Conservation (phyloP, 352 stramenopile genomes). For the Phytophthora niederhauseri region DNA sequence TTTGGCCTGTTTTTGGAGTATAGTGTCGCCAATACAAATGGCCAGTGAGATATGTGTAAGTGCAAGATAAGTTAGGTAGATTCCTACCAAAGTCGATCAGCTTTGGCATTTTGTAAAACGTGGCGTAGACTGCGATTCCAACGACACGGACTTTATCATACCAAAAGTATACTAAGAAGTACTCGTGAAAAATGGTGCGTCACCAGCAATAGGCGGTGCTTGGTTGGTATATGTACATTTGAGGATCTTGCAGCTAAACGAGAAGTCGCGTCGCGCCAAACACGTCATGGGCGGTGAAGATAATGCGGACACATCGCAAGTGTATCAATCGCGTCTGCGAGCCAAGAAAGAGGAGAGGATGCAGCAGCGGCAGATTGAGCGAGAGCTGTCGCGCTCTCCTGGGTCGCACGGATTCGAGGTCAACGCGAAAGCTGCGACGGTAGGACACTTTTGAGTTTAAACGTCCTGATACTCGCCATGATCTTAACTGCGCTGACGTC, state of each 20-base stretch:
- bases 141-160: too few relatives aligned
- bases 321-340: constrained; percentile 59
- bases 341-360: constrained; percentile 67
- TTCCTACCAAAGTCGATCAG: too few relatives aligned
- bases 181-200: too few relatives aligned
- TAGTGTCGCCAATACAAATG: constrained; percentile 4
- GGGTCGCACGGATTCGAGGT: constrained; percentile 12
- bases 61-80: too few relatives aligned
- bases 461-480: neutral
- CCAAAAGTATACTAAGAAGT: too few relatives aligned
- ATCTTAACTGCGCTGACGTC: neutral
- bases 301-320: constrained; percentile 6
- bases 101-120: too few relatives aligned
- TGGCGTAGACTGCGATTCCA: too few relatives aligned
- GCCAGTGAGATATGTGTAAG: neutral
- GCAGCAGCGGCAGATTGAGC: constrained; percentile 30
- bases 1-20: neutral
- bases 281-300: constrained; percentile 13
- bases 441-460: neutral
- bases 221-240: neutral
- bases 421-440: constrained; percentile 8
- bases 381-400: constrained; percentile 6
- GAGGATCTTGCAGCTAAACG: neutral
- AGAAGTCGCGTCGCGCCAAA: constrained; percentile 10
- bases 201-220: too few relatives aligned